Base-by-base conservation (phyloP, 2,329 filamentous ascomycete genomes). In the Cyphellophora attinorum region DNA sequence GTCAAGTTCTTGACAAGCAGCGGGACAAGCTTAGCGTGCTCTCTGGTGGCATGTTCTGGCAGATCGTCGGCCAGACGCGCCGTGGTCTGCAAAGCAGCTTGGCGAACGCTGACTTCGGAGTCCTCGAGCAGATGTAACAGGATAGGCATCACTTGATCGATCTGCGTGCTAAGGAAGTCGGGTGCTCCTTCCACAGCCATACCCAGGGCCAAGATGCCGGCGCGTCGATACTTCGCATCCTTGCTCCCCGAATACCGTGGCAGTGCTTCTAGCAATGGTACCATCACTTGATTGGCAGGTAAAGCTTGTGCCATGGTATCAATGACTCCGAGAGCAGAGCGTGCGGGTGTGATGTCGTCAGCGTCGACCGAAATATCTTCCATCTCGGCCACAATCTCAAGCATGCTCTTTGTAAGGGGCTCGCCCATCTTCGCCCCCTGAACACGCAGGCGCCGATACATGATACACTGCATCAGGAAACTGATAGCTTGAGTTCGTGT, bases 171-270 rank as follows among this genome's bases (percentile, higher is more conserved):
- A 53, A 96, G 86, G 62, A 96, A 98, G 59, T 98, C 91, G 11
- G 91, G 91, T 18, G 91, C 89, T 50, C 91, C 91, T 67, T 96
- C 91, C 34, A 94, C 89, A 50, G 85, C 89, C 67, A 89, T 93
- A 40, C 89, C 89, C 4, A 98, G 74, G 31, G 89, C 81, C 43
- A 96, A 72, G 54, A 96, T 91, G 61, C 84, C 88, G 35, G 89
- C 88, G 61, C 89, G 83, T 40, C 89, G 80, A 64, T 82, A 81
- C 50, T 85, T 79, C 21, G 86, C 73, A 52, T 93, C 74, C 40
- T 71, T 62, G 54, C 76, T 79, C 49, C 73, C 73, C 48, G 89
- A 85, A 55, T 91, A 95, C 48, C 75, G 74, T 23, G 85, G 80
- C 47, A 96, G 81, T 34, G 84, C 78, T 49, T 93, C 82, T 19